Base-by-base conservation (phyloP, 73 alveolate genomes). In the Paramecium caudatum region DNA sequence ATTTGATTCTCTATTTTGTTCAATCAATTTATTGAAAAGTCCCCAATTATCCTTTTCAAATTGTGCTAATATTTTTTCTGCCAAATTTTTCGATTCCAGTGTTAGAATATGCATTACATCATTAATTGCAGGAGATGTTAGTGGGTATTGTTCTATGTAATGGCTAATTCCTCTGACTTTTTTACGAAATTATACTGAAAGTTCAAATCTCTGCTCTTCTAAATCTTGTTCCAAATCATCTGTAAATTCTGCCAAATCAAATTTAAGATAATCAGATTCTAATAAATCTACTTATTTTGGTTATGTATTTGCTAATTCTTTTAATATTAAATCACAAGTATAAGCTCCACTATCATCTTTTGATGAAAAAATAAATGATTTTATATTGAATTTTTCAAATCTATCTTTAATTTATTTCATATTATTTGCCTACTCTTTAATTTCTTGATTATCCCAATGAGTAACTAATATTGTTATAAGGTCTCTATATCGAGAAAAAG, bases 361-460 rank as follows among this genome's bases (percentile, higher is more conserved):
- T 33, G 47, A 9, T 8, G 37, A 8, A 65, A 30, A 65, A 5
- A 32, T 1, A 0, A 65, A 2, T 0, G 33, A 9, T 9, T 65
- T 2, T 2, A 65, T 8, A n/a, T 34, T 34, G 37, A 27, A 65
- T 30, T 19, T 8, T 13, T 36, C 33, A 33, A 65, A 23, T 1
- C 17, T 30, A 9, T 32, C 7, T 16, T 6, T 17, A 16, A 65
- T 23, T 9, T 55, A 16, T 15, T 16, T 12, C 30, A 30, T 8
- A 33, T 65, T 41, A 2, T 65, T 33, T 30, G 8, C 27, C 33
- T 27, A 6, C 25, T 30, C 37, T 1, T 65, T n/a, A 4, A 10
- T 65, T 10, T 65, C 49, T 0, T 33, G 33, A 8, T n/a, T 33
- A 65, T 65, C 83, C 83, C 48, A 27, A 65, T 65, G 83, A 9